phyloP scores from a whole-genome alignment of 257 asterid species.

The Solanum virginianum region DNA sequence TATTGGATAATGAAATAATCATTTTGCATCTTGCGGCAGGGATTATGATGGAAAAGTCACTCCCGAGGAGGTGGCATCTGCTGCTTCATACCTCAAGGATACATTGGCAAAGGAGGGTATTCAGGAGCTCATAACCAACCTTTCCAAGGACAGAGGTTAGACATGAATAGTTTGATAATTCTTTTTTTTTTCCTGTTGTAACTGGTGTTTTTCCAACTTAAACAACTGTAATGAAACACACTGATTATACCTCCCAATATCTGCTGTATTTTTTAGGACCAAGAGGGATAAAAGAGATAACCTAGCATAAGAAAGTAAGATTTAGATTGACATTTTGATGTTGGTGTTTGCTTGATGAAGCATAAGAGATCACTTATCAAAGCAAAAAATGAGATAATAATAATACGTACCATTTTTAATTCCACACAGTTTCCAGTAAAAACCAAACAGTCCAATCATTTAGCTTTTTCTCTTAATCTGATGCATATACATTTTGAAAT shows the following conservation, averaged over 20 bases:
- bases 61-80: slow-evolving; percentile 94
- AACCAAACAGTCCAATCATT: background rate
- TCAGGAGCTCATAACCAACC: slow-evolving; percentile 68
- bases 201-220: background rate
- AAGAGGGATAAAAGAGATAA: background rate
- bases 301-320: background rate
- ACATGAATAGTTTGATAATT: background rate
- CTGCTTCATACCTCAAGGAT: slow-evolving; percentile 87
- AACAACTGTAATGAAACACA: background rate
- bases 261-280: background rate
- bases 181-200: background rate
- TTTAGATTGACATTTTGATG: background rate
- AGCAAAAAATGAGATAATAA: background rate
- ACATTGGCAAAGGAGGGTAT: slow-evolving; percentile 88
- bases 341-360: background rate
- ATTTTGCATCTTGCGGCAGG: slow-evolving; percentile 22
- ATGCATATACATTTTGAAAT: background rate
- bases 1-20: background rate
- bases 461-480: background rate
- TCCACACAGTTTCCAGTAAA: background rate
- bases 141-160: slow-evolving; percentile 91
- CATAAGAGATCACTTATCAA: background rate
- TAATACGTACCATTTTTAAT: background rate
- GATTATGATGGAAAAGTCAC: slow-evolving; percentile 98
- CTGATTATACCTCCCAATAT: background rate